Conservation (phyloP, 495 filamentous ascomycete species). For the Sporormia fimetaria region DNA sequence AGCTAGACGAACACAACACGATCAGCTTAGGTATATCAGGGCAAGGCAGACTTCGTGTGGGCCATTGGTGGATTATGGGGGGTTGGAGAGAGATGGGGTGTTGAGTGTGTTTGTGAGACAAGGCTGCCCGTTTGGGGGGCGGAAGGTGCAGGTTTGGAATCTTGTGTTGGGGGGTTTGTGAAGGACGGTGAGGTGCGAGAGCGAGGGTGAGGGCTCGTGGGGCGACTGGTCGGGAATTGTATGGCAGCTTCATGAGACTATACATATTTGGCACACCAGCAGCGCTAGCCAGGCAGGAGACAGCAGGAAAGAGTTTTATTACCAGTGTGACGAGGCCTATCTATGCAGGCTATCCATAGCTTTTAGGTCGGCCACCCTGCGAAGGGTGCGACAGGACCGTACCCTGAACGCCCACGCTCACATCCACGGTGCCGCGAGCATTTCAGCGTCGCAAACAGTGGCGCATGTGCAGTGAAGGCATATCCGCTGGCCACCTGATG, state of each 20-base stretch:
- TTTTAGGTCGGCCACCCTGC: no score
- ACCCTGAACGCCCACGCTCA: not conserved
- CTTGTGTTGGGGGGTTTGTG: constrained; percentile 34
- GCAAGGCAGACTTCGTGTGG: constrained; percentile 13
- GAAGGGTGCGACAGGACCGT: not conserved
- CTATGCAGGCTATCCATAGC: no score
- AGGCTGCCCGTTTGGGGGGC: constrained; percentile 8
- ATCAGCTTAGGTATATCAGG: constrained; percentile 16
- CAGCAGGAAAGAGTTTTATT: no score
- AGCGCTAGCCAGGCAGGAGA: no score
- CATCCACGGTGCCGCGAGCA: not conserved
- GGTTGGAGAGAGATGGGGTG: constrained; percentile 2
- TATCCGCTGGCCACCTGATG: not conserved
- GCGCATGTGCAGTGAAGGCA: not conserved
- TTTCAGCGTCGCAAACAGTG: constrained; percentile 3
- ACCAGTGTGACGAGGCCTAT: no score
- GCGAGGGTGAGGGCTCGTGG: no score
- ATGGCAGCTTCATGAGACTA: no score
- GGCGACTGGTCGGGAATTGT: no score
- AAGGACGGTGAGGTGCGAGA: constrained; percentile 49
- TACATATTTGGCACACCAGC: no score
- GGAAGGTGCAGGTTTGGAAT: constrained; percentile 18
- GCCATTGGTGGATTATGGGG: constrained; percentile 11
- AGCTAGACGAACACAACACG: constrained; percentile 18
- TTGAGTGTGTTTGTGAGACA: constrained; percentile 16